These are phyloP conservation scores for Yamadazyma dendronema DNA, from an alignment of 1,139 yeast genomes.

Conservation along the genomic window DNA sequence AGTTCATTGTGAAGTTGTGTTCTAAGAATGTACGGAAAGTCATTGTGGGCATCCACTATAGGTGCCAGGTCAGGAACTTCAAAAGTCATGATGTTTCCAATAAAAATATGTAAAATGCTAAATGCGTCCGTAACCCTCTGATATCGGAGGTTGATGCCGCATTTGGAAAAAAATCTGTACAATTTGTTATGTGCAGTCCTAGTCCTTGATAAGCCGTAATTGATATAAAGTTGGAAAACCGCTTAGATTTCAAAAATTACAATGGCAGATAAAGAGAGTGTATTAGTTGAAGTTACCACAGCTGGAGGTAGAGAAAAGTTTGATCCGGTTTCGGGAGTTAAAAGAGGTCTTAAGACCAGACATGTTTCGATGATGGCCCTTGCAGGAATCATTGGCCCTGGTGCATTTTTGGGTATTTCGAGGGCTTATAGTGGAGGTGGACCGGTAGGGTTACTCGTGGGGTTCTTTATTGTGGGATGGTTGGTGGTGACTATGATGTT, in stretches of 20 bases:
- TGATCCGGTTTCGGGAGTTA: slow-evolving; percentile 17
- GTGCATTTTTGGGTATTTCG: slow-evolving; percentile 33
- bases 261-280: neutral
- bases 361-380: slow-evolving; percentile 66
- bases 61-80: slow-evolving; percentile 14
- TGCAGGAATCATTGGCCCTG: slow-evolving; percentile 78
- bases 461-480: slow-evolving; percentile 33
- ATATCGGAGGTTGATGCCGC: too few species aligned
- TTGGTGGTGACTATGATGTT: slow-evolving; percentile 22
- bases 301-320: slow-evolving; percentile 9
- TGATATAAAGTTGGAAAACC: too few species aligned
- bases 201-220: too few species aligned
- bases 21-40: slow-evolving; percentile 44
- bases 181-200: too few species aligned
- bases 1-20: slow-evolving; percentile 44
- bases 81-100: neutral
- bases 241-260: too few species aligned
- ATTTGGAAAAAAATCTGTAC: too few species aligned
- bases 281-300: neutral
- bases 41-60: slow-evolving; percentile 49
- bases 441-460: slow-evolving; percentile 63
- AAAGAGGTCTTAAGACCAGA: slow-evolving; percentile 32
- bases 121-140: too few species aligned
- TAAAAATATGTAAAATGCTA: too few species aligned
- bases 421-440: slow-evolving; percentile 52